Conservation (phyloP, 495 filamentous ascomycete genomes). For the Pseudevernia furfuracea region DNA sequence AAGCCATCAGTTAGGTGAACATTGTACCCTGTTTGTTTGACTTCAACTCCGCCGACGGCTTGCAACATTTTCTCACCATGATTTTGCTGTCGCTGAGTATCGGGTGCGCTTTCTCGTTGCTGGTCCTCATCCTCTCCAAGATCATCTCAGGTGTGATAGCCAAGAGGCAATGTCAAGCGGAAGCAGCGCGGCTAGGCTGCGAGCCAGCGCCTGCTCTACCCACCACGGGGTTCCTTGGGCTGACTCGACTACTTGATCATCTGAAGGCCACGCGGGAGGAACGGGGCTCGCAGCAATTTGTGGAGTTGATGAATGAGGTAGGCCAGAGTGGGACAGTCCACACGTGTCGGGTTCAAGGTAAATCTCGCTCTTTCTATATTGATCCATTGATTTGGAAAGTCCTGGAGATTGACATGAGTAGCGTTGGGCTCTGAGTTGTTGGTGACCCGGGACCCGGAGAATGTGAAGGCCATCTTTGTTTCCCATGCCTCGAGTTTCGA, state of each 20-base stretch:
- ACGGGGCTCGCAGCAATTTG: conserved; percentile 31
- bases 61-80: conserved; percentile 5
- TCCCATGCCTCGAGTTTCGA: conserved; percentile 49
- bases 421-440: conserved; percentile 31
- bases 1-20: too few relatives aligned
- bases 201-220: conserved; percentile 27
- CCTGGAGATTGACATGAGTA: not conserved
- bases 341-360: not conserved
- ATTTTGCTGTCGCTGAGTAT: conserved; percentile 1
- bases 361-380: not conserved
- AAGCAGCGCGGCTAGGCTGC: conserved; percentile 28
- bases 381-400: not conserved
- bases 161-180: conserved; percentile 25
- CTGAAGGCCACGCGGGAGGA: conserved; percentile 31
- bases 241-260: conserved; percentile 20
- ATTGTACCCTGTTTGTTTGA: too few relatives aligned
- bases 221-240: conserved; percentile 31
- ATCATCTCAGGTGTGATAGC: conserved; percentile 6
- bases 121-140: not conserved
- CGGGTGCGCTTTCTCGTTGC: not conserved
- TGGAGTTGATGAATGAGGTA: conserved; percentile 29
- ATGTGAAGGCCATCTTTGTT: conserved; percentile 50
- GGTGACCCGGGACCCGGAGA: conserved; percentile 47
- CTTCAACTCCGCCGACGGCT: too few relatives aligned
- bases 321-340: not conserved